Evolutionary conservation across 2,329 filamentous ascomycete species (phyloP).

Genomic region (Fusarium sacchari): DNA sequence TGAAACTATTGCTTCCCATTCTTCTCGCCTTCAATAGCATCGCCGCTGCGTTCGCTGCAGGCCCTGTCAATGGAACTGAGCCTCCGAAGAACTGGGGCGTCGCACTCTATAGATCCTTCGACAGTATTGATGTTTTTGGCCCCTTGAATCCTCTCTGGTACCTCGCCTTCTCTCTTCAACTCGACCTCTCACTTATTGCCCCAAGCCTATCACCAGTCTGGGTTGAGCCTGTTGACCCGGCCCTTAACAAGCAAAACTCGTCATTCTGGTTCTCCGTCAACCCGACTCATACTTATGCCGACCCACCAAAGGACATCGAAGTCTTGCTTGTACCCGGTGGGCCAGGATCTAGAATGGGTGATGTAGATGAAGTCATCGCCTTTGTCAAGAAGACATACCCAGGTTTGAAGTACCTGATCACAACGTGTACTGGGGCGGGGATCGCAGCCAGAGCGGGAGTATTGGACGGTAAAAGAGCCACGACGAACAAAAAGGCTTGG

Average conservation of each 20-base stretch:
- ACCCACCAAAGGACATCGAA: not conserved
- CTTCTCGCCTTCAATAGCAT: not conserved
- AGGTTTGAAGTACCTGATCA: not conserved
- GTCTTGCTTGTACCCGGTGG: not conserved
- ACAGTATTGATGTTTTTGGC: not conserved
- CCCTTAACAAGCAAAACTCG: not conserved
- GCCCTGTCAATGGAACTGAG: not conserved
- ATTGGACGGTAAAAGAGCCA: slow-evolving; percentile 66
- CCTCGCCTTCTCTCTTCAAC: not conserved
- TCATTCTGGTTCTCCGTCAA: not conserved
- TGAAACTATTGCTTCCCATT: not conserved
- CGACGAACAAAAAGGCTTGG: slow-evolving; percentile 67
- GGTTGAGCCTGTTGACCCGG: not conserved
- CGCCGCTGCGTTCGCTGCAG: not conserved
- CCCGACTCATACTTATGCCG: not conserved
- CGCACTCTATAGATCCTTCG: not conserved
- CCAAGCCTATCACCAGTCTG: not conserved
- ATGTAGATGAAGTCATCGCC: not conserved
- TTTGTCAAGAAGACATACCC: not conserved
- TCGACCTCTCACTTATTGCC: not conserved
- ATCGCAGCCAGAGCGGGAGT: slow-evolving; percentile 54
- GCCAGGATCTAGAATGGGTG: not conserved
- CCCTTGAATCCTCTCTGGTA: not conserved
- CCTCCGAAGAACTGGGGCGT: not conserved
- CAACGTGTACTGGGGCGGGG: not conserved